Base-by-base conservation (phyloP, 306 rosid genomes). In the Ziziphus jujuba region DNA sequence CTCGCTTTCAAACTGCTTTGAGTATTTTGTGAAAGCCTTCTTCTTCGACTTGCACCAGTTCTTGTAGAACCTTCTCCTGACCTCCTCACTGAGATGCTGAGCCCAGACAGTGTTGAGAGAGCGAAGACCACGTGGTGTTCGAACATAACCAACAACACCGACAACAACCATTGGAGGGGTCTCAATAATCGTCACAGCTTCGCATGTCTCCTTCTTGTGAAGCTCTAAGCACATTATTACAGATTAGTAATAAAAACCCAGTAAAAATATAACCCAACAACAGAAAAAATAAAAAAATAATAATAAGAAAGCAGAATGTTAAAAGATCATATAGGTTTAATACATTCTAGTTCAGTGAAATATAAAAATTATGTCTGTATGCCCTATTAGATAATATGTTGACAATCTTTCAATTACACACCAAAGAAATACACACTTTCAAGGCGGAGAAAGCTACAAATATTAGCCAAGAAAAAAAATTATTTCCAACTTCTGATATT, bases 31-130 rank as follows among this genome's bases (percentile, higher is more conserved):
- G 61, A 90, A 90, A 20, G 95, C 97, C 88, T 82, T 90, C 95
- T 90, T 85, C 90, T 90, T 90, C 53, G 97, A 90, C 83, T 87
- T 90, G 87, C 87, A 80, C 95, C 91, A 90, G 64, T 90, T 90
- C 84, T 90, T 87, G 36, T 90, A 90, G 73, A 90, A 90, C 76
- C 95, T 80, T 47, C 97, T 78, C 82, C 70, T 90, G 3, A 90
- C 44, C 69, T 90, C 97, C 75, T 90, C 95, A 34, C 90, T 87
- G 72, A 90, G 73, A 75, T 90, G 97, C 87, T 90, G 97, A 45
- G 95, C 81, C 97, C 97, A 90, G 0, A 90, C 97, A 47, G 95
- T 85, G 76, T 83, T 73, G 87, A 90, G 28, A 1, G 95, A 70
- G 0, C 95, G 87, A n/a, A 90, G 91, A n/a, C 97, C 97, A 12